Base-by-base conservation (phyloP, 768 basidiomycete genomes). In the Leccinum truebloodii region DNA sequence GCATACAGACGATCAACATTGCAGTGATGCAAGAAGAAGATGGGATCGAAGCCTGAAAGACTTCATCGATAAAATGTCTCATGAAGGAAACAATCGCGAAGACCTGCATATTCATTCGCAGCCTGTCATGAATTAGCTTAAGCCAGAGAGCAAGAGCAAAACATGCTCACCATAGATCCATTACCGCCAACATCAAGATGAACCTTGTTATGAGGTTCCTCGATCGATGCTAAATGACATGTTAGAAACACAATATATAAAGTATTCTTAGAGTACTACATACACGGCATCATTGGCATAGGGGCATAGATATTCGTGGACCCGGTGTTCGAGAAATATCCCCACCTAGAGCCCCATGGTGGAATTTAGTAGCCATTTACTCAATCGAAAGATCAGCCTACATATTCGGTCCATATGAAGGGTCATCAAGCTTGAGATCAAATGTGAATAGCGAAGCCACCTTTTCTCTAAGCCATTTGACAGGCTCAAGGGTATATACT, bases 51-150 rank as follows among this genome's bases (percentile, higher is more conserved):
- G 7, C 26, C 66, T 67, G 8, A 5, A 26, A 44, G 6, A 9
- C n/a, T 46, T 30, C 16, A 20, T 58, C 10, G 1, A 28, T 1
- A 30, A 64, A 9, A 8, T 13, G 10, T 22, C 13, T 8, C 39
- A 24, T 22, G 2, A 30, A 56, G 22, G 12, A 18, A 10, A 14
- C 9, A 12, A 4, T 20, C 10, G 20, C 10, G 0, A 9, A 50
- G 65, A 68, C 66, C 51, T 62, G 66, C 66, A 52, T 68, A 67
- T 54, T 65, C 67, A 30, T 65, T 62, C 7, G 52, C 0, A n/a
- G 67, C 50, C 67, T 68, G 30, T 0, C 0, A 48, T 16, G 4
- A 32, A 28, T 63, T n/a, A 59, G 53, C 12, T 54, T 20, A 22
- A 55, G 18, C 12, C 0, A 2, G 18, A 30, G 18, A 1, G 1